Evolutionary conservation across 2,329 filamentous ascomycete genomes (phyloP).

Genomic region (Venturia oleaginea): DNA sequence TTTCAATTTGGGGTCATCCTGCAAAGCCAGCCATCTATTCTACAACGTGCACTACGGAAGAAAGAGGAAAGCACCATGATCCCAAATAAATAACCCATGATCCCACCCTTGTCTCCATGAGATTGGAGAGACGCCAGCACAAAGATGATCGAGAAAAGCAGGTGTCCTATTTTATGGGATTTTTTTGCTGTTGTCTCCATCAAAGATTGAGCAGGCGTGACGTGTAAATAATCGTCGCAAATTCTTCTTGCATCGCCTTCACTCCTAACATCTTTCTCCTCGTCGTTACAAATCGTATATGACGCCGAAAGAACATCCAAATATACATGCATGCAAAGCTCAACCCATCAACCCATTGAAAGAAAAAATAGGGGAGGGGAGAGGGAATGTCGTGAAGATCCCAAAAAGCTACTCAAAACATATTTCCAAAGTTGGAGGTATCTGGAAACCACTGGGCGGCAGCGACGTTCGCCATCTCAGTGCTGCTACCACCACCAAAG

Average conservation of each 20-base stretch:
- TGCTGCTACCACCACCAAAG: conserved; percentile 30
- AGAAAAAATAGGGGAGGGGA: not conserved
- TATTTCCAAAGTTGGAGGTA: conserved; percentile 30
- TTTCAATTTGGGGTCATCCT: not conserved
- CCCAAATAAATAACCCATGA: not conserved
- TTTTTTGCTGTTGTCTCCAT: conserved; percentile 1
- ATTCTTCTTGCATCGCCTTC: not conserved
- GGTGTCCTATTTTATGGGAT: not conserved
- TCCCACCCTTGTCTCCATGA: not conserved
- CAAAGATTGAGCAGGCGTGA: not conserved
- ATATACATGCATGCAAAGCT: not conserved
- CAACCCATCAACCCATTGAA: conserved; percentile 4
- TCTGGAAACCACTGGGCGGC: conserved; percentile 28
- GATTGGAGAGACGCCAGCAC: not conserved
- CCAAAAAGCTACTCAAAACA: not conserved
- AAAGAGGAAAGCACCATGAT: conserved; percentile 2
- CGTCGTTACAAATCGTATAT: not conserved
- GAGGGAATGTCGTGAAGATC: not conserved
- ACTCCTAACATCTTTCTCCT: not conserved
- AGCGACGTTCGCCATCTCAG: conserved; percentile 1
- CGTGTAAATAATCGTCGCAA: not conserved
- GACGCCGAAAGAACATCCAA: not conserved
- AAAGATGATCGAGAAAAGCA: not conserved
- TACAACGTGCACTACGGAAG: not conserved
- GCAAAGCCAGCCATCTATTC: conserved; percentile 1